Base-by-base conservation (phyloP, 2,329 filamentous ascomycete genomes). In the Claviceps capensis region DNA sequence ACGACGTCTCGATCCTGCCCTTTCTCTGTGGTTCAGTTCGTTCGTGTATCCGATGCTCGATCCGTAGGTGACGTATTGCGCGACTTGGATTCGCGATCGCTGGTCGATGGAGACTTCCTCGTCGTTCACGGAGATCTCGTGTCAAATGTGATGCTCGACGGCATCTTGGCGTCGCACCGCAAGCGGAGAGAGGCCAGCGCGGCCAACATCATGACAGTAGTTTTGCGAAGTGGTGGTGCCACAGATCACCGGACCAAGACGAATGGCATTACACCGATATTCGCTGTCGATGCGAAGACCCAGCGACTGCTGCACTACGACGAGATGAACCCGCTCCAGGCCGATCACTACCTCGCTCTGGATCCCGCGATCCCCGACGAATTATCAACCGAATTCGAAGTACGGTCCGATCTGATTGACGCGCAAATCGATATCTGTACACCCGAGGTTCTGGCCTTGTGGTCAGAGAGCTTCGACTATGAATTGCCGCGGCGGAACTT, bases 401-500 rank as follows among this genome's bases (percentile, higher is more conserved):
- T 96, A 19, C 82, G 90, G 41, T 81, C 85, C 57, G 91, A 98
- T 67, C 72, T 98, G 53, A 86, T 97, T 55, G 93, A 98, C 67
- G 90, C 88, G 60, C 86, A 88, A 50, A 93, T 98, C 62, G 93
- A 98, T 65, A 97, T 98, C 57, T 97, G 91, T 69, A 97, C 93
- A 1, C 90, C 91, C 0, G 93, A 97, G 63, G 90, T 96, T 8
- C 77, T 97, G 44, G 90, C 90, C 7, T 72, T 97, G 53, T 98
- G 93, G 88, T 93, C 89, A 8, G 93, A 98, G 69, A 95, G 90
- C 63, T 98, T 97, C 61, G 91, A 98, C 66, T 97, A 95, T 66
- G 89, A 96, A 65, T 77, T 89, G 7, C 88, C 91, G 1, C 80
- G 90, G 51, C 85, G 84, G 61, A 88, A 95, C 61, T 96, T 95